Conservation (phyloP, 1,284 basidiomycete species). For the Crepidotus sp. region DNA sequence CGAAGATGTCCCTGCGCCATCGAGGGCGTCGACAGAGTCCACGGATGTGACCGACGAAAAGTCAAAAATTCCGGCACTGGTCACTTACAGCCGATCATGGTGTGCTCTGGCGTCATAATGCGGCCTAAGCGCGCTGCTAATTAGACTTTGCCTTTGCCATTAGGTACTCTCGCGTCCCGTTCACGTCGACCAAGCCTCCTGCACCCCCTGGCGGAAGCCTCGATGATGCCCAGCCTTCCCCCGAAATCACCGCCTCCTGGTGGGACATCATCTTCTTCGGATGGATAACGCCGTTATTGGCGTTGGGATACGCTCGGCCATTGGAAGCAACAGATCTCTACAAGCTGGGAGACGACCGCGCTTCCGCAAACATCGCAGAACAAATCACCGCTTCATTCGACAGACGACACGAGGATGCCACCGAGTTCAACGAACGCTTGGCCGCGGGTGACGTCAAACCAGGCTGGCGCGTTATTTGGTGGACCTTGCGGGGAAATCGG, state of each 20-base stretch:
- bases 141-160: too few relatives aligned
- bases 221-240: slow-evolving; percentile 37
- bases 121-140: not conserved
- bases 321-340: slow-evolving; percentile 82
- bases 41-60: slow-evolving; percentile 12
- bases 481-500: slow-evolving; percentile 48
- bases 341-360: slow-evolving; percentile 61
- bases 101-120: not conserved
- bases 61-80: not conserved
- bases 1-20: slow-evolving; percentile 7
- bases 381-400: slow-evolving; percentile 62
- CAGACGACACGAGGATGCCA: slow-evolving; percentile 46
- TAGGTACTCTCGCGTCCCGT: slow-evolving; percentile 31
- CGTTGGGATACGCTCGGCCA: slow-evolving; percentile 64
- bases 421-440: slow-evolving; percentile 63
- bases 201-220: slow-evolving; percentile 35
- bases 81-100: slow-evolving; percentile 13
- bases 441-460: slow-evolving; percentile 56
- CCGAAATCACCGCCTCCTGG: slow-evolving; percentile 38
- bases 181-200: slow-evolving; percentile 29
- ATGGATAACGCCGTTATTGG: slow-evolving; percentile 73
- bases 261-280: slow-evolving; percentile 38
- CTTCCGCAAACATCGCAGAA: slow-evolving; percentile 51
- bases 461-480: slow-evolving; percentile 45
- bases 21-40: slow-evolving; percentile 9